Evolutionary conservation across 2,329 filamentous ascomycete genomes (phyloP).

Genomic region (Trichophyton rubrum): DNA sequence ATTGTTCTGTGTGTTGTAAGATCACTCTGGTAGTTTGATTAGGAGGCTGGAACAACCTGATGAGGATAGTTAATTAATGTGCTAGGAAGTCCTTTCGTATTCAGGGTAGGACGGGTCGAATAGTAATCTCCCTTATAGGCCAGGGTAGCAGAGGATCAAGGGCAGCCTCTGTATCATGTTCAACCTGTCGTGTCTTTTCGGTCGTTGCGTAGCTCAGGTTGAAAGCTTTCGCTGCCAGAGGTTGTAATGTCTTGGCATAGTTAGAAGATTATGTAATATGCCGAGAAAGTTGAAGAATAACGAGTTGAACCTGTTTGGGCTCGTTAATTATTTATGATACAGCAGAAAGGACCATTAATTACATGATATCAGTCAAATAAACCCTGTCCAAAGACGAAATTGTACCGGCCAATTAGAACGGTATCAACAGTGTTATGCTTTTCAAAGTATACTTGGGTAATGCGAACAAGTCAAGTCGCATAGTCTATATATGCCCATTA

Average conservation of each 20-base stretch:
- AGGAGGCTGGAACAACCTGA: background rate
- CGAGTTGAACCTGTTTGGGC: background rate
- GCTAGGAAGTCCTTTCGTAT: background rate
- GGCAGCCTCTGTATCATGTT: background rate
- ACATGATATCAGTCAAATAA: background rate
- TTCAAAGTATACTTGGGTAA: background rate
- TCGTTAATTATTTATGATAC: background rate
- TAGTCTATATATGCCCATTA: background rate
- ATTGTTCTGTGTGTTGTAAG: conserved; percentile 45
- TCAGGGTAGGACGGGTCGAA: background rate
- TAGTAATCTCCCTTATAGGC: background rate
- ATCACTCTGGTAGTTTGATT: background rate
- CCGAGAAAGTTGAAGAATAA: background rate
- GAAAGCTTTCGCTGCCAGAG: background rate
- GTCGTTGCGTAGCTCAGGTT: background rate
- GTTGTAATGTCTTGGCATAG: background rate
- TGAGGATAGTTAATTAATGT: background rate
- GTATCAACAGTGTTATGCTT: background rate
- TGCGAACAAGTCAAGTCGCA: background rate
- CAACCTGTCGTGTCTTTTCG: background rate
- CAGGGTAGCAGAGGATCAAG: background rate
- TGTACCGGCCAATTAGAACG: background rate
- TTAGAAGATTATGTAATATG: background rate
- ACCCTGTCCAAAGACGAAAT: background rate
- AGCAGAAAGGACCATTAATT: background rate